phyloP scores from a whole-genome alignment of 2,329 filamentous ascomycete genomes.

The Didymellaceae sp. region DNA sequence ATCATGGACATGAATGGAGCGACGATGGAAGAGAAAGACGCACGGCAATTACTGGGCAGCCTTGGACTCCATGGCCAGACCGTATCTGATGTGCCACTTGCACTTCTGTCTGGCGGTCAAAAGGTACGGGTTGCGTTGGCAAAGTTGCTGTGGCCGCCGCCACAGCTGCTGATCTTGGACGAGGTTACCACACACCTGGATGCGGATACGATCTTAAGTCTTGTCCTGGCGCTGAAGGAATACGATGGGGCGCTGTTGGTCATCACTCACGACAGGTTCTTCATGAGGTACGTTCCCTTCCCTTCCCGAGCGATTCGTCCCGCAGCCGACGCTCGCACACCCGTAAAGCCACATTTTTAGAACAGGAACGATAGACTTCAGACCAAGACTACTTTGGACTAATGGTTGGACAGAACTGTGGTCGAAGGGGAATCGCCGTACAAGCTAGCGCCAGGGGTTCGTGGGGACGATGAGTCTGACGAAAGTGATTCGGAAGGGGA shows the following conservation, averaged over 20 bases:
- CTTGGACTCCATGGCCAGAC: slow-evolving; percentile 74
- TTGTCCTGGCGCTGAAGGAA: slow-evolving; percentile 68
- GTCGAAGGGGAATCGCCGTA: slow-evolving; percentile 65
- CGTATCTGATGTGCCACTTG: slow-evolving; percentile 75
- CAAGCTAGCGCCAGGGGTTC: slow-evolving; percentile 44
- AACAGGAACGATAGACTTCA: background rate
- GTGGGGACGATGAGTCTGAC: slow-evolving; percentile 49
- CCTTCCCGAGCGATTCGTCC: background rate
- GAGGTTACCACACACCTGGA: slow-evolving; percentile 88
- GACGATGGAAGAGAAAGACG: slow-evolving; percentile 68
- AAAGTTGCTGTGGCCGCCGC: slow-evolving; percentile 69
- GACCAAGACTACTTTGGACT: background rate
- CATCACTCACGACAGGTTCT: slow-evolving; percentile 83
- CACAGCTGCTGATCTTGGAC: slow-evolving; percentile 77
- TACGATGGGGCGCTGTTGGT: slow-evolving; percentile 79
- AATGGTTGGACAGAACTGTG: slow-evolving; percentile 60
- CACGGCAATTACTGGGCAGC: slow-evolving; percentile 69
- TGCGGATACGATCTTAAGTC: slow-evolving; percentile 76
- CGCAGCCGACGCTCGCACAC: background rate
- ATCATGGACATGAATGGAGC: slow-evolving; percentile 61
- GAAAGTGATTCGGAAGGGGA: slow-evolving; percentile 56
- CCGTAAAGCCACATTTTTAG: slow-evolving; percentile 1
- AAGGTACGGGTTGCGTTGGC: slow-evolving; percentile 70
- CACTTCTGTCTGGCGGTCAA: slow-evolving; percentile 80
- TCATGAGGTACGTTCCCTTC: slow-evolving; percentile 64